Conservation (phyloP, 2,329 filamentous ascomycete genomes). For the Diplodia sapinea region DNA sequence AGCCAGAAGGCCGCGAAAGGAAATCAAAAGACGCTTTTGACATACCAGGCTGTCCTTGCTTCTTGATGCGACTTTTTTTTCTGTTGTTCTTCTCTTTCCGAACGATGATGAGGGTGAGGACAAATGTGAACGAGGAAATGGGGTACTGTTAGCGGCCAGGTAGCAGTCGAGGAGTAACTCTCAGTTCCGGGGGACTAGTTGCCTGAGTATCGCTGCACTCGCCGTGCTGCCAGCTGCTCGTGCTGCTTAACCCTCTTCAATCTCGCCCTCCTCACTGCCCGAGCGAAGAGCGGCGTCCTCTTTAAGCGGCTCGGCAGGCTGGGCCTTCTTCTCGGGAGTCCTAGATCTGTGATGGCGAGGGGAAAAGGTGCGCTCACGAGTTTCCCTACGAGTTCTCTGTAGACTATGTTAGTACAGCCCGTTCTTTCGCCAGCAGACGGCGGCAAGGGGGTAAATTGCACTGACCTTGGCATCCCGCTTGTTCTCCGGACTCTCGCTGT, state of each 20-base stretch:
- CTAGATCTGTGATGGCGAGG: slow-evolving; percentile 62
- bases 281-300: slow-evolving; percentile 72
- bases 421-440: neutral
- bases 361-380: slow-evolving; percentile 65
- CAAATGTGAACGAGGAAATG: neutral
- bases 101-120: neutral
- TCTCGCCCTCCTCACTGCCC: slow-evolving; percentile 97
- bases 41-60: slow-evolving; percentile 21
- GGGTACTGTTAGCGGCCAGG: neutral
- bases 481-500: slow-evolving; percentile 63
- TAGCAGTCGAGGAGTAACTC: neutral
- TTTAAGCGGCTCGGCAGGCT: slow-evolving; percentile 45
- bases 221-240: neutral
- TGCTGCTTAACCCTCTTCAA: slow-evolving; percentile 71
- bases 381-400: slow-evolving; percentile 39
- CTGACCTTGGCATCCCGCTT: slow-evolving; percentile 53
- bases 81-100: neutral
- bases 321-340: slow-evolving; percentile 54
- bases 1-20: slow-evolving; percentile 9
- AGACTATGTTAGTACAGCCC: slow-evolving; percentile 31
- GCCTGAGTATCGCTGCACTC: neutral
- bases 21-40: slow-evolving; percentile 25
- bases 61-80: neutral
- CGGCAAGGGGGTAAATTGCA: neutral
- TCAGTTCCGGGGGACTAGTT: neutral